Percentiles rank a stretch among this genome's conserved stretches.
Conservation (phyloP, 2,329 filamentous ascomycete species). For the Xylaria sp. region DNA sequence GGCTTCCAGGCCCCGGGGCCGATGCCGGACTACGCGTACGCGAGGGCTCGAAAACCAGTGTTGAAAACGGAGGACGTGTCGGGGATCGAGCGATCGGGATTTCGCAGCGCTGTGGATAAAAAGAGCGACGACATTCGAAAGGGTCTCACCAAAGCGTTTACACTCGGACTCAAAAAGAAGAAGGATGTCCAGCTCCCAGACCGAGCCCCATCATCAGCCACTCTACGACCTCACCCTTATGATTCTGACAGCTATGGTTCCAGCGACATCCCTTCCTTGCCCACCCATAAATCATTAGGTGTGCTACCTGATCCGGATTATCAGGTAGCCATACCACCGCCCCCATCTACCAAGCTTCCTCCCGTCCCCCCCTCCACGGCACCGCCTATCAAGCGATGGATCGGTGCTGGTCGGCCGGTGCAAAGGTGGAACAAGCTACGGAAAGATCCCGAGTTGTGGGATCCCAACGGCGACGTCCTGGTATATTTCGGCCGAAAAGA, state of each 20-base stretch:
- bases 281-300: conserved; percentile 38
- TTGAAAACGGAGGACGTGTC: conserved; percentile 62
- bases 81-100: conserved; percentile 64
- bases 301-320: conserved; percentile 41
- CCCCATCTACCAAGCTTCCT: conserved; percentile 57
- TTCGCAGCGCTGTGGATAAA: conserved; percentile 63
- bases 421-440: conserved; percentile 67
- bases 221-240: conserved; percentile 47
- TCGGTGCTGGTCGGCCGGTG: conserved; percentile 59
- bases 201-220: conserved; percentile 53
- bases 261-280: conserved; percentile 41
- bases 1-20: conserved; percentile 44
- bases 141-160: conserved; percentile 63
- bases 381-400: conserved; percentile 63
- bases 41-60: conserved; percentile 55
- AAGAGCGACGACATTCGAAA: conserved; percentile 65
- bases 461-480: conserved; percentile 68
- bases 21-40: conserved; percentile 57
- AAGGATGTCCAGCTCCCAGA: conserved; percentile 45
- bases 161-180: conserved; percentile 61
- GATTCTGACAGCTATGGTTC: conserved; percentile 39
- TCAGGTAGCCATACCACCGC: conserved; percentile 49
- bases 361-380: conserved; percentile 51
- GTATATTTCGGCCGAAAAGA: conserved; percentile 63
- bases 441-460: conserved; percentile 70